phyloP scores from a whole-genome alignment of 768 basidiomycete species.

The Ephemerocybe angulata region DNA sequence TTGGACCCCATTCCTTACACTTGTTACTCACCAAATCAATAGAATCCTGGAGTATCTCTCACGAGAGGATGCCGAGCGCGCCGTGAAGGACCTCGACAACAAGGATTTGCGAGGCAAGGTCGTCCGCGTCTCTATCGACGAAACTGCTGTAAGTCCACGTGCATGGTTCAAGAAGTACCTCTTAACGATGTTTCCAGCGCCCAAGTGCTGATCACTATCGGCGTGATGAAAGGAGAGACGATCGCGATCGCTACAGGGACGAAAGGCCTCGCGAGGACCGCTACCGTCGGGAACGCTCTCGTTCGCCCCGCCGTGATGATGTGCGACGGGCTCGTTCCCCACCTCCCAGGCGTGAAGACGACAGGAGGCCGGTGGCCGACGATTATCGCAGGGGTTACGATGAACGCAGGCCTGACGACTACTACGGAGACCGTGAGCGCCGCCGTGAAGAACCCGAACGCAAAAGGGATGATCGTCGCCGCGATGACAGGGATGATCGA shows the following conservation, averaged over 20 bases:
- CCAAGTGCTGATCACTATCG: slow-evolving; percentile 70
- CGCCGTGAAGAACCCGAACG: slow-evolving; percentile 73
- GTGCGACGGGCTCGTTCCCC: slow-evolving; percentile 83
- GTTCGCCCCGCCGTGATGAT: slow-evolving; percentile 76
- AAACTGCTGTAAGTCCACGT: slow-evolving; percentile 38
- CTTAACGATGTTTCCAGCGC: slow-evolving; percentile 39
- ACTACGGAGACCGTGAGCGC: slow-evolving; percentile 68
- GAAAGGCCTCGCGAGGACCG: slow-evolving; percentile 56
- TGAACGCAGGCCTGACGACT: slow-evolving; percentile 80
- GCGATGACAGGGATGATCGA: slow-evolving; percentile 81
- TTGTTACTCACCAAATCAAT: slow-evolving; percentile 1
- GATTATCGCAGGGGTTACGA: slow-evolving; percentile 81
- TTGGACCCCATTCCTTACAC: background rate
- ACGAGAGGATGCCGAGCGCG: slow-evolving; percentile 88
- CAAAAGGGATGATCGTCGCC: slow-evolving; percentile 73
- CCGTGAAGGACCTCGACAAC: slow-evolving; percentile 82
- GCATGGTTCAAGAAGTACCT: slow-evolving; percentile 5
- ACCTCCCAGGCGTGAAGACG: slow-evolving; percentile 73
- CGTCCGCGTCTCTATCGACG: slow-evolving; percentile 68
- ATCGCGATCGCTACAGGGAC: slow-evolving; percentile 58
- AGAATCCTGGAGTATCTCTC: slow-evolving; percentile 91
- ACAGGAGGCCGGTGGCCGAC: slow-evolving; percentile 88
- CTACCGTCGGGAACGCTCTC: slow-evolving; percentile 78
- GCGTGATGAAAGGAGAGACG: slow-evolving; percentile 68
- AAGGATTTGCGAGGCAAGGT: slow-evolving; percentile 83